Evolutionary conservation across 2,329 filamentous ascomycete genomes (phyloP), one percentile per base, ranked within the genome.

Genomic region (Ophiostoma angusticollis): DNA sequence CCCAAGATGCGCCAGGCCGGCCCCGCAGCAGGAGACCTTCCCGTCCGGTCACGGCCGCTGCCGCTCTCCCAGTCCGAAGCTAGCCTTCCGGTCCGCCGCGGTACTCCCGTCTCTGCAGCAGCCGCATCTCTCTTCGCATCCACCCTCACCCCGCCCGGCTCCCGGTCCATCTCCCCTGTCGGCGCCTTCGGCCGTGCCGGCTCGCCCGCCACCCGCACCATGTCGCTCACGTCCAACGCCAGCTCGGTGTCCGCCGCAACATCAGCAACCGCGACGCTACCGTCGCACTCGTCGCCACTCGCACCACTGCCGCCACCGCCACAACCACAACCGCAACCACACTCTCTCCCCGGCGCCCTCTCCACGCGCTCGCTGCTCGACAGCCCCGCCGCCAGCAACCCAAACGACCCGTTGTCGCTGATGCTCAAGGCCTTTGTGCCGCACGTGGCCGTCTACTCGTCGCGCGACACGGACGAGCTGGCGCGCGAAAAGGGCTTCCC

Each of bases 341-440:
- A 22, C 9, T 6, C 37, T 16, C 19, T 24, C n/a, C 31, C 35
- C 23, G 59, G 60, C 23, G 58, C 60, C 12, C 53, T 59, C 9
- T 50, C 52, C 25, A 62, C 59, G 35, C 62, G 63, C 40, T 63
- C 61, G 9, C 57, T 71, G 3, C 35, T 47, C 9, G 47, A 49
- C 19, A 36, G 23, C 11, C 35, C 45, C 3, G 41, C 45, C 3
- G 42, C 42, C 2, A 40, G 40, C 9, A 27, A 38, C 19, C 37
- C 45, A 4, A 40, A 36, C 18, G 47, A 49, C 31, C 42, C 45
- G 28, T 41, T 49, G 9, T 33, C 68, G 47, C 63, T 94, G 35
- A 79, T 96, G 31, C 67, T 93, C 39, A 79, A 80, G 43, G 80
- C 86, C 3, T 94, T 94, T 55, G 84, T 89, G 12, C 93, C 91